Percentiles rank a stretch among this genome's conserved stretches.
phyloP scores from a whole-genome alignment of 352 stramenopile genomes.

The Globisporangium alternatum region DNA sequence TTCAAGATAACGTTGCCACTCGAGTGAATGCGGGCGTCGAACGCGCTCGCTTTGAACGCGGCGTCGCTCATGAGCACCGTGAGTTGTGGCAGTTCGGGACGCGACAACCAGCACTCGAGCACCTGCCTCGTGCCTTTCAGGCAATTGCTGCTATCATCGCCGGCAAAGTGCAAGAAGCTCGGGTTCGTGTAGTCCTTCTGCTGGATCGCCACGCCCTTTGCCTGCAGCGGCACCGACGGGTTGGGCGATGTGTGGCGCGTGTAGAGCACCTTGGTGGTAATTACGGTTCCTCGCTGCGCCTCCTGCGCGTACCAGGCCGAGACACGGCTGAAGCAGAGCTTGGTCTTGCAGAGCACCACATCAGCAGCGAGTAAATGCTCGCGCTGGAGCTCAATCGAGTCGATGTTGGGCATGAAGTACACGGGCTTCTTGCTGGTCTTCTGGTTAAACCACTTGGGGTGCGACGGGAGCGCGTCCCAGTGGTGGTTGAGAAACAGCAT shows the following conservation, averaged over 20 bases:
- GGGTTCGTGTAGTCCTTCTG: slow-evolving; percentile 39
- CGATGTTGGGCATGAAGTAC: slow-evolving; percentile 48
- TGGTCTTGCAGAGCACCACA: slow-evolving; percentile 61
- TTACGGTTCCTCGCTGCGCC: slow-evolving; percentile 33
- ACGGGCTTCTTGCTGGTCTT: slow-evolving; percentile 38
- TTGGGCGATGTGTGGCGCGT: slow-evolving; percentile 53
- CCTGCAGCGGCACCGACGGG: slow-evolving; percentile 19
- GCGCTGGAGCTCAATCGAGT: slow-evolving; percentile 52
- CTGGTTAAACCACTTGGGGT: slow-evolving; percentile 7
- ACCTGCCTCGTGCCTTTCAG: slow-evolving; percentile 48
- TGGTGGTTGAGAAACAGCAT: slow-evolving; percentile 66
- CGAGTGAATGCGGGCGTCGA: slow-evolving; percentile 19
- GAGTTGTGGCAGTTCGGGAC: slow-evolving; percentile 39
- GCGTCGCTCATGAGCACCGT: slow-evolving; percentile 32
- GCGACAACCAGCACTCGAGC: slow-evolving; percentile 50
- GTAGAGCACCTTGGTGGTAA: slow-evolving; percentile 35
- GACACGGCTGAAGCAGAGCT: slow-evolving; percentile 37
- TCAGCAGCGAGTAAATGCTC: slow-evolving; percentile 49
- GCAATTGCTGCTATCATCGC: no score
- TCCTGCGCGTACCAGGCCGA: slow-evolving; percentile 47
- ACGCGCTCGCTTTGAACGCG: slow-evolving; percentile 17
- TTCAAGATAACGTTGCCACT: slow-evolving; percentile 31
- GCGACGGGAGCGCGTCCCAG: slow-evolving; percentile 24
- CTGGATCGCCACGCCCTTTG: slow-evolving; percentile 18
- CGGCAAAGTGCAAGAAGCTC: slow-evolving; percentile 51